These are phyloP conservation scores for Paramecium octaurelia DNA, from an alignment of 73 alveolate genomes.

Conservation along the genomic window DNA sequence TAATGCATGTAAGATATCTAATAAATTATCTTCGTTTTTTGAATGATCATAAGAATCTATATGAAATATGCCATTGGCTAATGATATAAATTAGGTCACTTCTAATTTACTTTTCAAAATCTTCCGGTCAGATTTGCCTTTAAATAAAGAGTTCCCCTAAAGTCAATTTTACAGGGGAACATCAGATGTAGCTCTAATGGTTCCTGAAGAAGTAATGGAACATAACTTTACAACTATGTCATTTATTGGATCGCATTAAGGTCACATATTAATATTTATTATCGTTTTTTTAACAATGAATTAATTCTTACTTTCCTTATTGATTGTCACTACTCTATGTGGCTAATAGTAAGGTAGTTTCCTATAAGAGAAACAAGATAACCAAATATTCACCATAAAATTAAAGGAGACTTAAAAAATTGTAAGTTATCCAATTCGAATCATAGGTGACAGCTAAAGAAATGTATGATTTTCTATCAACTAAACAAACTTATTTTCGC, in stretches of 20 bases:
- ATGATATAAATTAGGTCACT: no score
- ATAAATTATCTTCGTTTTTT: no score
- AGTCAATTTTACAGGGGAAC: neutral
- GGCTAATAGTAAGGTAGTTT: neutral
- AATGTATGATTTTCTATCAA: conserved; percentile 25
- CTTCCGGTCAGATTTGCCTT: conserved; percentile 45
- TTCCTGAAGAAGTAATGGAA: conserved; percentile 18
- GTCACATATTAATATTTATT: neutral
- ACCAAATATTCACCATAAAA: neutral
- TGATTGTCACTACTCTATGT: neutral
- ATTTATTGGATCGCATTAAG: neutral
- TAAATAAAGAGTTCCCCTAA: neutral
- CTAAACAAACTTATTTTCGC: neutral
- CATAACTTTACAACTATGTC: neutral
- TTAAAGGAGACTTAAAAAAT: neutral
- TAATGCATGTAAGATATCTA: no score
- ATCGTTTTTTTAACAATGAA: neutral
- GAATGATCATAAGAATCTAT: no score
- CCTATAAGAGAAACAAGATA: neutral
- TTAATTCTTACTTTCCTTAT: neutral
- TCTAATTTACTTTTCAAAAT: neutral
- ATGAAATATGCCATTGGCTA: no score
- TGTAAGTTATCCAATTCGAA: neutral
- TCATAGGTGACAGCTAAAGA: neutral
- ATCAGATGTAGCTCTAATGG: conserved; percentile 7